These are phyloP conservation scores for Verbena officinalis DNA, from an alignment of 257 asterid species.

Conservation along the genomic window DNA sequence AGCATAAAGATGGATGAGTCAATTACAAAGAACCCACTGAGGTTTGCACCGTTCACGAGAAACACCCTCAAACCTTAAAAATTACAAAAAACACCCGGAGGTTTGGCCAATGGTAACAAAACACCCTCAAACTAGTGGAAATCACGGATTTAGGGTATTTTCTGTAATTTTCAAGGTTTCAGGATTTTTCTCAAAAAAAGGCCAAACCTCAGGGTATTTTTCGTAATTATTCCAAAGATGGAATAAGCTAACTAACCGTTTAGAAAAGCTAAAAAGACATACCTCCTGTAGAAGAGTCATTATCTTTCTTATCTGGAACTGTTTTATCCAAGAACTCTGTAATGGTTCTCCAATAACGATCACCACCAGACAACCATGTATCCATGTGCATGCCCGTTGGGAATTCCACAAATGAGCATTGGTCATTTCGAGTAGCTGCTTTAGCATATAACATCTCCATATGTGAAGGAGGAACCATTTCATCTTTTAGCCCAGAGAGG, in stretches of 20 bases:
- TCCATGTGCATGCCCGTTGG: conserved; percentile 98
- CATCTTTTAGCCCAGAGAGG: conserved; percentile 94
- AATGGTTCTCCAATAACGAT: conserved; percentile 83
- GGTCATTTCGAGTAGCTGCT: conserved; percentile 86
- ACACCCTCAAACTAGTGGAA: no score
- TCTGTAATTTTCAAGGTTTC: no score
- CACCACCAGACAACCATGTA: conserved; percentile 95
- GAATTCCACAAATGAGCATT: conserved; percentile 74
- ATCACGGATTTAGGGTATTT: no score
- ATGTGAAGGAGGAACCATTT: conserved; percentile 94
- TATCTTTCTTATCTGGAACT: conserved; percentile 50
- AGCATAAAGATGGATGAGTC: background rate
- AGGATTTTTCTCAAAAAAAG: no score
- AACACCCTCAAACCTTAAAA: no score
- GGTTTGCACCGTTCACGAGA: no score
- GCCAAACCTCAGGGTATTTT: no score
- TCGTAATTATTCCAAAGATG: no score
- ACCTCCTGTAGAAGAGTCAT: conserved; percentile 51
- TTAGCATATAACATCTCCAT: conserved; percentile 92
- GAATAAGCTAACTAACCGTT: conserved; percentile 49
- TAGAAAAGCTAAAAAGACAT: conserved; percentile 75
- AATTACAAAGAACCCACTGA: no score
- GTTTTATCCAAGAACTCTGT: conserved; percentile 63
- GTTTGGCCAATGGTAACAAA: no score
- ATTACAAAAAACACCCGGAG: no score